phyloP scores from a whole-genome alignment of 2,329 filamentous ascomycete genomes.

The Lasiodiplodia sp. region DNA sequence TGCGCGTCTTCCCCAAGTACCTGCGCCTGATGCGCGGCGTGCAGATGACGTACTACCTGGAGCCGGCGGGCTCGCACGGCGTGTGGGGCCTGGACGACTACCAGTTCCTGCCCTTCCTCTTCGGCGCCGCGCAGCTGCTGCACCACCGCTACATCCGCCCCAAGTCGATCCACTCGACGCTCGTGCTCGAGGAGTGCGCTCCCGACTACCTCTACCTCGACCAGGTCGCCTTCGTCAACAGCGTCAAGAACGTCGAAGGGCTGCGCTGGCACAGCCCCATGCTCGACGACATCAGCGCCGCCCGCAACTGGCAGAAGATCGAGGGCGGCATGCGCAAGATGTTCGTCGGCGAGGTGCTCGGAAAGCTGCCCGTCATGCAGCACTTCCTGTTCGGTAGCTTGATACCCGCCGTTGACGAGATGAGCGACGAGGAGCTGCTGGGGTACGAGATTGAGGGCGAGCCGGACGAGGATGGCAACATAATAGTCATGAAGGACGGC shows the following conservation, averaged over 20 bases:
- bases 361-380: constrained; percentile 97
- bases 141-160: constrained; percentile 69
- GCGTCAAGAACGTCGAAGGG: constrained; percentile 93
- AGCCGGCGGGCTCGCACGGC: constrained; percentile 69
- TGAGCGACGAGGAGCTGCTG: constrained; percentile 70
- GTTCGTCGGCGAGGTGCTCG: constrained; percentile 91
- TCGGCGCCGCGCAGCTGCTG: constrained; percentile 61
- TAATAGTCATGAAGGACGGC: constrained; percentile 70
- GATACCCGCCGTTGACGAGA: constrained; percentile 79
- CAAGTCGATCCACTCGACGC: constrained; percentile 78
- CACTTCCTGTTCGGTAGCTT: constrained; percentile 94
- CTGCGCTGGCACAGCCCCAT: constrained; percentile 97
- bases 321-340: constrained; percentile 95
- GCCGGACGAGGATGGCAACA: constrained; percentile 61
- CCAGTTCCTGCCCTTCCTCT: constrained; percentile 61
- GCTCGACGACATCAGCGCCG: constrained; percentile 95
- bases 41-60: constrained; percentile 93
- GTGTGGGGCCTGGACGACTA: constrained; percentile 63
- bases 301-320: constrained; percentile 90
- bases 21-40: constrained; percentile 85
- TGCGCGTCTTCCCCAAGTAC: constrained; percentile 83
- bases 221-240: constrained; percentile 93
- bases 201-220: constrained; percentile 88
- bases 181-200: constrained; percentile 85
- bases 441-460: constrained; percentile 52